These are phyloP conservation scores for Kurtzmaniella quercitrusa DNA, from an alignment of 1,139 yeast species.

Conservation along the genomic window DNA sequence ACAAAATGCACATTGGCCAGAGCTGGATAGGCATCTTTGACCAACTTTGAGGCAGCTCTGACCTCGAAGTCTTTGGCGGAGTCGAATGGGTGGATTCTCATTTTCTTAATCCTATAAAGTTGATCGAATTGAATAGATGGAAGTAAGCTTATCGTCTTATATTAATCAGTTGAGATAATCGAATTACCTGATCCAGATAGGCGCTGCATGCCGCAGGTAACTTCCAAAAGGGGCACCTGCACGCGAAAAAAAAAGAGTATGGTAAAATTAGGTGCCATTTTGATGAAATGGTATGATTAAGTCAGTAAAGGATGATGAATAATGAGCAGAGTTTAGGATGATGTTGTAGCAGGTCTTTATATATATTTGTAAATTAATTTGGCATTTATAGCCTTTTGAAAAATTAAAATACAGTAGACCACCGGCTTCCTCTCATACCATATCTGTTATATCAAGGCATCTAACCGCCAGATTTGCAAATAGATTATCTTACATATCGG, in stretches of 20 bases:
- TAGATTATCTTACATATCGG: too few relatives aligned
- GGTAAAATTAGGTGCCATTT: too few relatives aligned
- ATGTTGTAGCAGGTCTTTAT: too few relatives aligned
- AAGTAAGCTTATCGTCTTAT: not conserved
- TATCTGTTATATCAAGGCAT: too few relatives aligned
- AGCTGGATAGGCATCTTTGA: slow-evolving; percentile 55
- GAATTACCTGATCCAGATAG: not conserved
- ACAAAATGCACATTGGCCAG: slow-evolving; percentile 59
- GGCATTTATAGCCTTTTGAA: too few relatives aligned
- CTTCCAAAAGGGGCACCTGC: slow-evolving; percentile 1
- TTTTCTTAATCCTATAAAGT: not conserved
- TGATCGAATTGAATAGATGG: not conserved
- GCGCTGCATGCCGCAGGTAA: not conserved
- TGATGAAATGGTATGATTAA: not conserved
- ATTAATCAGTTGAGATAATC: too few relatives aligned
- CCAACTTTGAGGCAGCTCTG: slow-evolving; percentile 56
- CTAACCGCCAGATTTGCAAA: too few relatives aligned
- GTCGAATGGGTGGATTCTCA: slow-evolving; percentile 54
- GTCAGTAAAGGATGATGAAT: not conserved
- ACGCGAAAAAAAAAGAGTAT: not conserved
- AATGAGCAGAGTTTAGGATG: too few relatives aligned
- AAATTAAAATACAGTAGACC: too few relatives aligned
- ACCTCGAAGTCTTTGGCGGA: slow-evolving; percentile 65
- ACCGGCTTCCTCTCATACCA: too few relatives aligned
- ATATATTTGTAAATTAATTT: too few relatives aligned